Evolutionary conservation across 1,284 basidiomycete genomes (phyloP).

Genomic region (Irpex sp.): DNA sequence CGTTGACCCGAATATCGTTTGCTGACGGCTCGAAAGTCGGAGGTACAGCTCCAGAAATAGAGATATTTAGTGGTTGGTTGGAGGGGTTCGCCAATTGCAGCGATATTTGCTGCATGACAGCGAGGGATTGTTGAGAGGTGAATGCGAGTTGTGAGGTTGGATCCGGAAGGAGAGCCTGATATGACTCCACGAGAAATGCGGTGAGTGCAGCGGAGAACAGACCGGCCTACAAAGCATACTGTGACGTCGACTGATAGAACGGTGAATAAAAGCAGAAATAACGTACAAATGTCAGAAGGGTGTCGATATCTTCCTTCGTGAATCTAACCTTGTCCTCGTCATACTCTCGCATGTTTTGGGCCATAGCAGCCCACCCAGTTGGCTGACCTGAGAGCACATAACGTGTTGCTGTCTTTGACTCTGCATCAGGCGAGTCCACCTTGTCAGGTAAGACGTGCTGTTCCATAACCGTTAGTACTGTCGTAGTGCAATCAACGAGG

Average conservation of each 20-base stretch:
- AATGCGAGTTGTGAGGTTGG: too few species aligned
- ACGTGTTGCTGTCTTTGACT: too few species aligned
- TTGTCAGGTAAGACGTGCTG: too few species aligned
- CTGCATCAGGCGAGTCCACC: too few species aligned
- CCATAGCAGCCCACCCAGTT: constrained; percentile 4
- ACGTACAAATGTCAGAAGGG: constrained; percentile 13
- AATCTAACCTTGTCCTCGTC: constrained; percentile 4
- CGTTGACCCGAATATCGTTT: not conserved
- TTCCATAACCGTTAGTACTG: too few species aligned
- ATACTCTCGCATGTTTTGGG: not conserved
- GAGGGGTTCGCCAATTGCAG: not conserved
- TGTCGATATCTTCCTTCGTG: constrained; percentile 11
- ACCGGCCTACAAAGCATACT: constrained; percentile 5
- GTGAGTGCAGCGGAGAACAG: not conserved
- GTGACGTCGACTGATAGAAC: not conserved
- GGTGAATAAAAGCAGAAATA: not conserved
- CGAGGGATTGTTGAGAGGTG: too few species aligned
- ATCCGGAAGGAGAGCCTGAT: too few species aligned
- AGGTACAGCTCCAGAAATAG: not conserved
- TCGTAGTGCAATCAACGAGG: too few species aligned
- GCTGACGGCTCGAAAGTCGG: not conserved
- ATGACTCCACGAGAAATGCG: too few species aligned
- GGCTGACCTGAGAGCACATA: too few species aligned
- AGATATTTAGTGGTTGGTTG: not conserved
- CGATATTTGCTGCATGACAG: not conserved